Conservation (phyloP, 2,329 filamentous ascomycete genomes). For the Cladosporium velox region DNA sequence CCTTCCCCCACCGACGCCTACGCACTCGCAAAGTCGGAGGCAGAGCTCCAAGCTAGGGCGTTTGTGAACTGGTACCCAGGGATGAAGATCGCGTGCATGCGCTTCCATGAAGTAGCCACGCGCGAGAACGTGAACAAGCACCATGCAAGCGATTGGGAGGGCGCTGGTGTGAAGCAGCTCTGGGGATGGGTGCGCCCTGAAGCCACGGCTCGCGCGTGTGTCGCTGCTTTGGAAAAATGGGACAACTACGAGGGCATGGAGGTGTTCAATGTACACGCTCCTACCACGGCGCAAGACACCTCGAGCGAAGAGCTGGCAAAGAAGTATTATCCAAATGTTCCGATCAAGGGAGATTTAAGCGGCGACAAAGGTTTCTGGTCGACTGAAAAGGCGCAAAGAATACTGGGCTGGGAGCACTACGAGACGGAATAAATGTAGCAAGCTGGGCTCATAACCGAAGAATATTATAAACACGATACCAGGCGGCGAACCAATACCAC, state of each 20-base stretch:
- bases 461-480: background rate
- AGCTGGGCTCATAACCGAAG: background rate
- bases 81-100: slow-evolving; percentile 42
- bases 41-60: slow-evolving; percentile 39
- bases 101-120: slow-evolving; percentile 42
- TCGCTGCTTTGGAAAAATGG: slow-evolving; percentile 38
- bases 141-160: slow-evolving; percentile 40
- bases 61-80: slow-evolving; percentile 43
- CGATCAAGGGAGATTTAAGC: slow-evolving; percentile 29
- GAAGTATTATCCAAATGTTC: slow-evolving; percentile 32
- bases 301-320: slow-evolving; percentile 29
- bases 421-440: slow-evolving; percentile 28
- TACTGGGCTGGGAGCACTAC: slow-evolving; percentile 32
- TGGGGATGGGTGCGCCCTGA: slow-evolving; percentile 42
- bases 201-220: slow-evolving; percentile 41
- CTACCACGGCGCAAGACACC: slow-evolving; percentile 34
- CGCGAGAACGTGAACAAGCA: slow-evolving; percentile 36
- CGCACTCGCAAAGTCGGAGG: slow-evolving; percentile 42
- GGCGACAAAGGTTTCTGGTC: slow-evolving; percentile 32
- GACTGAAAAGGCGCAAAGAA: slow-evolving; percentile 30
- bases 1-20: slow-evolving; percentile 40
- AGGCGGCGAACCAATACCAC: background rate
- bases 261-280: slow-evolving; percentile 42
- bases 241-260: slow-evolving; percentile 39
- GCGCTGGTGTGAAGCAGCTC: slow-evolving; percentile 39